A percentile compares a stretch with the other conserved stretches of the same genome.
Conservation (phyloP, 78 protist genomes). For the Polysphondylium violaceum region DNA sequence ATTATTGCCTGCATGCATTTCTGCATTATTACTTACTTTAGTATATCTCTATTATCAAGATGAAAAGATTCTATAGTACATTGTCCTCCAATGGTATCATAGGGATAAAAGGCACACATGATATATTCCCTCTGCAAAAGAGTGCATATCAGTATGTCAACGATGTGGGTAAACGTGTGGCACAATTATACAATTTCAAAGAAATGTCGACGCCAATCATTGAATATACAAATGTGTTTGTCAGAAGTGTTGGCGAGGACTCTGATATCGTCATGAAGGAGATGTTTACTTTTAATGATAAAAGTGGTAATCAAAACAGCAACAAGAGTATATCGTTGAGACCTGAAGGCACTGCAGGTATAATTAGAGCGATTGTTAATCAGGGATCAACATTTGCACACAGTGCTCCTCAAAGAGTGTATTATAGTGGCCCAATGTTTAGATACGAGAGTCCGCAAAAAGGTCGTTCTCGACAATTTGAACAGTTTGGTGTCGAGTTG, state of each 20-base stretch:
- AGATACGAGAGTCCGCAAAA: conserved; percentile 84
- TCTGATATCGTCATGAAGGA: conserved; percentile 82
- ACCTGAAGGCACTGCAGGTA: conserved; percentile 86
- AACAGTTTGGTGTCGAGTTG: conserved; percentile 64
- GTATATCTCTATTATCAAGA: no score
- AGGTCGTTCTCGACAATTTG: conserved; percentile 82
- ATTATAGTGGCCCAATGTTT: conserved; percentile 86
- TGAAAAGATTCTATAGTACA: no score
- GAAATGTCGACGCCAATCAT: conserved; percentile 78
- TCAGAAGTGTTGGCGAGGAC: conserved; percentile 69
- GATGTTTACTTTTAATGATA: conserved; percentile 65
- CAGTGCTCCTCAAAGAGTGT: conserved; percentile 44
- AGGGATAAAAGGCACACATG: conserved; percentile 50
- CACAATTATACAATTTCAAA: conserved; percentile 27
- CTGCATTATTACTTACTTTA: no score
- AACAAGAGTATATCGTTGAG: conserved; percentile 44
- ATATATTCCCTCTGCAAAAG: conserved; percentile 40
- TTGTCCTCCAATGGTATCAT: background rate
- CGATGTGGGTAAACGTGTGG: conserved; percentile 14
- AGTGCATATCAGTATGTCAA: background rate
- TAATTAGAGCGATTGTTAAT: conserved; percentile 44
- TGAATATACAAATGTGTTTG: conserved; percentile 54
- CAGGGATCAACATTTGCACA: background rate
- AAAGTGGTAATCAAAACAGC: conserved; percentile 18
- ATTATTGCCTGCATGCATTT: no score